Conservation (phyloP, 176 grass and related monocot genomes). For the Eleusine coracana region DNA sequence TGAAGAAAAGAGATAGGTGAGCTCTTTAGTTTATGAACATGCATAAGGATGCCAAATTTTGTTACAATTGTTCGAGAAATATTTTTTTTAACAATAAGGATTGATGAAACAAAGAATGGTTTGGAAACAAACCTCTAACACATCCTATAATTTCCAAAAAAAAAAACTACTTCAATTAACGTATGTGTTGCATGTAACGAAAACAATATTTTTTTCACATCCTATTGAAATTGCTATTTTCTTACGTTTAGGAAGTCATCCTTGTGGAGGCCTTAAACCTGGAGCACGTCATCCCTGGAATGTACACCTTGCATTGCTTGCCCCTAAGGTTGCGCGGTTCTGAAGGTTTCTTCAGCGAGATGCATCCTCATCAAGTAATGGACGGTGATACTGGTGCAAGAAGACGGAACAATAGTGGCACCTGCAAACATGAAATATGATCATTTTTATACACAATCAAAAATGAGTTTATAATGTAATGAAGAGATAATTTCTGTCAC, state of each 20-base stretch:
- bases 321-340: conserved; percentile 60
- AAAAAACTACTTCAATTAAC: background rate
- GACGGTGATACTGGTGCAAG: background rate
- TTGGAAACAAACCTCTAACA: background rate
- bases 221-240: background rate
- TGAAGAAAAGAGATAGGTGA: background rate
- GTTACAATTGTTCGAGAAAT: background rate
- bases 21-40: background rate
- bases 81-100: background rate
- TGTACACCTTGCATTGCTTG: conserved; percentile 66
- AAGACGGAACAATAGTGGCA: background rate
- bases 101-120: background rate
- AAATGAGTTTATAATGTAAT: background rate
- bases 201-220: background rate
- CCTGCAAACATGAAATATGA: background rate
- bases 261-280: conserved; percentile 64
- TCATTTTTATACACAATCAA: background rate
- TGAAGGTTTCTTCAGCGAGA: conserved; percentile 61
- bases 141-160: background rate
- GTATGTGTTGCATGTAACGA: background rate
- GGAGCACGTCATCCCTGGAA: conserved; percentile 43
- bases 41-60: background rate
- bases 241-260: conserved; percentile 52
- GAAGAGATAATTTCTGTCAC: background rate
- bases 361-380: conserved; percentile 68